A percentile compares a stretch with the other conserved stretches of the same genome.
These are phyloP conservation scores for Nitzschia inconspicua DNA, from an alignment of 108 stramenopile species.

Conservation along the genomic window DNA sequence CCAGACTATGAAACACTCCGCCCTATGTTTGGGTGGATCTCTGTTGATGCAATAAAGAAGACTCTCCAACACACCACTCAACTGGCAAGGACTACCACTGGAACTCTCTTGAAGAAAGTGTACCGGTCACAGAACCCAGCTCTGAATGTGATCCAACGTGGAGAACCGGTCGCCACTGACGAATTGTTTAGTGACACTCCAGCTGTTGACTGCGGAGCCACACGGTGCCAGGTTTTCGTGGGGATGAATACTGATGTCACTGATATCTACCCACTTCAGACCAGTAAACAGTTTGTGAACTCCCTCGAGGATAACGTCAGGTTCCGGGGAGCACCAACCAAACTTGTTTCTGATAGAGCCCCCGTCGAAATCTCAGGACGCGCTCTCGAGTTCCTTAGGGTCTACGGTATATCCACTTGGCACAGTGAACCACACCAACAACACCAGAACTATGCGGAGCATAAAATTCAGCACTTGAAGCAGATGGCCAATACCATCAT, in stretches of 20 bases:
- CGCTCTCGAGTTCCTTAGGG: constrained; percentile 19
- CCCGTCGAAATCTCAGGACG: constrained; percentile 2
- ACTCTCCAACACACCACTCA: constrained; percentile 29
- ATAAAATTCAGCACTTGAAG: constrained; percentile 12
- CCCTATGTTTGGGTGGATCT: constrained; percentile 7
- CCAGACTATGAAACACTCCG: constrained; percentile 4
- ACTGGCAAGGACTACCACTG: background rate
- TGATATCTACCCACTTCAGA: background rate
- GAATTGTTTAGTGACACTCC: constrained; percentile 19
- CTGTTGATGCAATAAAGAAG: constrained; percentile 4
- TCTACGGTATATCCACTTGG: constrained; percentile 9
- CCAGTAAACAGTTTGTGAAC: too few species aligned
- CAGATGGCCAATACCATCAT: constrained; percentile 1
- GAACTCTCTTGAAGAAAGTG: background rate
- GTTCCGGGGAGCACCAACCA: constrained; percentile 14
- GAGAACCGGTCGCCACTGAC: constrained; percentile 25
- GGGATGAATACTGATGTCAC: background rate
- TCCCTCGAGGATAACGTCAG: constrained; percentile 14
- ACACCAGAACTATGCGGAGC: constrained; percentile 35
- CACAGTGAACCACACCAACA: constrained; percentile 27
- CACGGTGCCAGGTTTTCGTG: background rate
- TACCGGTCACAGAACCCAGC: constrained; percentile 14
- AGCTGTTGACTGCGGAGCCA: constrained; percentile 14
- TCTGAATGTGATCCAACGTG: constrained; percentile 20
- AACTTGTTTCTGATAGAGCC: constrained; percentile 6